Evolutionary conservation across 768 basidiomycete species (phyloP).

Genomic region (Boletus eberwhitei): DNA sequence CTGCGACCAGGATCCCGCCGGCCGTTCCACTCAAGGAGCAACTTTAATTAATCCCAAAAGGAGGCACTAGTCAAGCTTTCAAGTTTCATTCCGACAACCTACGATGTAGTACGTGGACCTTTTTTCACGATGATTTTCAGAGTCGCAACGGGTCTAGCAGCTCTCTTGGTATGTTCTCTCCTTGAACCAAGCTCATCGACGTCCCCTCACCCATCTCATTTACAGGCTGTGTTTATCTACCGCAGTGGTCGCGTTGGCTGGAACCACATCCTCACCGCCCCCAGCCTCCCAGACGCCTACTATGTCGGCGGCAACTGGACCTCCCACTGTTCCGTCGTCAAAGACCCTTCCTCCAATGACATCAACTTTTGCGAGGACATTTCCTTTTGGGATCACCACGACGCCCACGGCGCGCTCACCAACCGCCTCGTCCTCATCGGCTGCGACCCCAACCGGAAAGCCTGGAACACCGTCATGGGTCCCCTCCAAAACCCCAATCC

Average conservation of each 20-base stretch:
- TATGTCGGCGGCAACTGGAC: constrained; percentile 48
- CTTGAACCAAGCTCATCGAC: neutral
- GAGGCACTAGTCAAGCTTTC: no score
- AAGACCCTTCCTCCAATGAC: constrained; percentile 30
- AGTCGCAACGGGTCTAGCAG: constrained; percentile 1
- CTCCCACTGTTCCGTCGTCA: constrained; percentile 43
- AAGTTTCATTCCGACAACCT: no score
- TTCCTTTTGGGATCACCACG: constrained; percentile 59
- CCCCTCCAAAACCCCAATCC: constrained; percentile 57
- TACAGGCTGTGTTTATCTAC: constrained; percentile 43
- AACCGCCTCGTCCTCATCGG: constrained; percentile 43
- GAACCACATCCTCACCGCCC: constrained; percentile 40
- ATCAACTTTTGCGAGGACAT: constrained; percentile 61
- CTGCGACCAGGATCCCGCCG: no score
- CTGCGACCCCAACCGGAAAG: constrained; percentile 44
- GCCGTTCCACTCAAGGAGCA: no score
- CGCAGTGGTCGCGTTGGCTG: constrained; percentile 41
- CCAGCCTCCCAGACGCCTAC: constrained; percentile 49
- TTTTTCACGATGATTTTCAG: constrained; percentile 12
- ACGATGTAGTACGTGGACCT: neutral
- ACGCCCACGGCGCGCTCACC: constrained; percentile 35
- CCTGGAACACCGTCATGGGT: constrained; percentile 79
- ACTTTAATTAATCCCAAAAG: no score
- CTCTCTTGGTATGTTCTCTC: constrained; percentile 7
- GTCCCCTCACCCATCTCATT: neutral